phyloP scores from a whole-genome alignment of 108 stramenopile genomes.

The Nitzschia putrida region DNA sequence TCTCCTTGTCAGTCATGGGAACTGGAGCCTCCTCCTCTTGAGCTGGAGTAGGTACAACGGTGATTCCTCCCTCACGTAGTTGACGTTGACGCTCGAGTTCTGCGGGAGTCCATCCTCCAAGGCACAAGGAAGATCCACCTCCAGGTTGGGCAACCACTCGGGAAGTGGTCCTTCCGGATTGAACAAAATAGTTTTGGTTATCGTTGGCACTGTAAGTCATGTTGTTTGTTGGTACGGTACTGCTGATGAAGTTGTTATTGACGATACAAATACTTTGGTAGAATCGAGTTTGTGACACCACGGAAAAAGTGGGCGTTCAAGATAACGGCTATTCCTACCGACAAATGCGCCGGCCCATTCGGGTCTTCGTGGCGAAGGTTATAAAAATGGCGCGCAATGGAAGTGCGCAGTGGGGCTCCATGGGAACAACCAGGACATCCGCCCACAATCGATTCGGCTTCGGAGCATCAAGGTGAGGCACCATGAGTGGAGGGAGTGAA shows the following conservation, averaged over 20 bases:
- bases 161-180: conserved; percentile 58
- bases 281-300: background rate
- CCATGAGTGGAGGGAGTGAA: too few species aligned
- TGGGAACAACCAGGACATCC: too few species aligned
- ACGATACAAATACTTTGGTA: background rate
- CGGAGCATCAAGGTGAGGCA: too few species aligned
- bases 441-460: too few species aligned
- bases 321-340: too few species aligned
- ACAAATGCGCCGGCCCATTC: too few species aligned
- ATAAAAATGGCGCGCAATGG: too few species aligned
- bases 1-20: background rate
- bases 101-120: conserved; percentile 44
- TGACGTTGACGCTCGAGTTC: conserved; percentile 35
- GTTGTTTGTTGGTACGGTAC: background rate
- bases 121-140: conserved; percentile 50
- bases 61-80: conserved; percentile 10
- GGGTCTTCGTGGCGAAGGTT: too few species aligned
- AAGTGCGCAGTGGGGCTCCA: too few species aligned
- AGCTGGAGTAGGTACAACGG: background rate
- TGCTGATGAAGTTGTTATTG: too few species aligned
- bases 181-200: conserved; percentile 69
- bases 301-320: too few species aligned
- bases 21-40: background rate
- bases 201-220: conserved; percentile 54
- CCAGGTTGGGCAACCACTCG: conserved; percentile 61